Percentiles rank a stretch among this genome's conserved stretches.
These are phyloP conservation scores for Dichotomocladium elegans DNA, from an alignment of 371 early-diverging fungal genomes.

Conservation along the genomic window DNA sequence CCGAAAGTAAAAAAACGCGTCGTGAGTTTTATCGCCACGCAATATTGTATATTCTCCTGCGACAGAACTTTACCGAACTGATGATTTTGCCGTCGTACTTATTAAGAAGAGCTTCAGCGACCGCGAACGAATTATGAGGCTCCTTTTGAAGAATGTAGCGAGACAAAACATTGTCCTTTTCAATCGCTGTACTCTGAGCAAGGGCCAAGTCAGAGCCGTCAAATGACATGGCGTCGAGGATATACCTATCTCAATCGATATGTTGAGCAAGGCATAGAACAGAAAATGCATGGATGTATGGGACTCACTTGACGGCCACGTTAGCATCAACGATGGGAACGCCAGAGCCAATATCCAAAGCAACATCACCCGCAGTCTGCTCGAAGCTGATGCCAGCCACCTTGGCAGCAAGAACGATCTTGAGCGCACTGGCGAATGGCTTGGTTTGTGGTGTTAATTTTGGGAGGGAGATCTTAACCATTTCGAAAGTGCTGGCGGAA, in stretches of 20 bases:
- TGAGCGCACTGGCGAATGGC: slow-evolving; percentile 33
- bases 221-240: slow-evolving; percentile 25
- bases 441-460: slow-evolving; percentile 34
- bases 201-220: slow-evolving; percentile 17
- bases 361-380: slow-evolving; percentile 25
- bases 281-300: neutral
- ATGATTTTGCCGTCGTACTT: slow-evolving; percentile 16
- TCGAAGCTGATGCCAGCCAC: slow-evolving; percentile 26
- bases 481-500: no score
- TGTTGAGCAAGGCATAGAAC: neutral
- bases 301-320: slow-evolving; percentile 33
- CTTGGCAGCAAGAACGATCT: slow-evolving; percentile 28
- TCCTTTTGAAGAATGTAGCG: slow-evolving; percentile 33
- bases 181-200: slow-evolving; percentile 25
- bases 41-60: no score
- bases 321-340: slow-evolving; percentile 33
- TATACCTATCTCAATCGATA: slow-evolving; percentile 13
- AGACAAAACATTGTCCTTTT: slow-evolving; percentile 32
- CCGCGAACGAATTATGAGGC: slow-evolving; percentile 25
- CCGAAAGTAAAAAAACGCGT: neutral
- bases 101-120: slow-evolving; percentile 19
- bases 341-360: slow-evolving; percentile 15
- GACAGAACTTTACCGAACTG: slow-evolving; percentile 17
- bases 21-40: neutral
- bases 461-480: slow-evolving; percentile 24